phyloP scores from a whole-genome alignment of 2,329 filamentous ascomycete genomes.

The Penicillium digitatum region DNA sequence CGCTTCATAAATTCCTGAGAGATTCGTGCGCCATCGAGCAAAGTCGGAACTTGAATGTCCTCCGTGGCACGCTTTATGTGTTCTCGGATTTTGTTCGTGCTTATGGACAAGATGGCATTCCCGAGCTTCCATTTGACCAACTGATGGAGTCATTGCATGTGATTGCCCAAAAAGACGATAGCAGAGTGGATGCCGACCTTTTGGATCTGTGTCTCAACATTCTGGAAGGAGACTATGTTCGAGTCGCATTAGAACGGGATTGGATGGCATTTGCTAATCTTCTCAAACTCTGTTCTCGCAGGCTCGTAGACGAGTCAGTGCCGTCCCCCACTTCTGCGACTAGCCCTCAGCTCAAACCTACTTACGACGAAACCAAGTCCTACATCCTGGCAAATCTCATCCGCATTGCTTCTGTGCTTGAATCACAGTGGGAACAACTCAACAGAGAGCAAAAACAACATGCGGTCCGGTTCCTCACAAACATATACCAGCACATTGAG shows the following conservation, averaged over 20 bases:
- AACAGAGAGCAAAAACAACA: slow-evolving; percentile 35
- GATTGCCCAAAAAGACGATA: slow-evolving; percentile 36
- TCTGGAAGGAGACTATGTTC: slow-evolving; percentile 37
- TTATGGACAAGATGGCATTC: slow-evolving; percentile 39
- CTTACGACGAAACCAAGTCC: slow-evolving; percentile 35
- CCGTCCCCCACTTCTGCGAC: slow-evolving; percentile 18
- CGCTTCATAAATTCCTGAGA: slow-evolving; percentile 36
- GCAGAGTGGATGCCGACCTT: slow-evolving; percentile 39
- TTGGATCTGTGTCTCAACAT: slow-evolving; percentile 41
- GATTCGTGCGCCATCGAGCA: slow-evolving; percentile 31
- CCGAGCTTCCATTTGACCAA: slow-evolving; percentile 35
- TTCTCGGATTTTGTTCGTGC: slow-evolving; percentile 41
- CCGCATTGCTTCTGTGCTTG: slow-evolving; percentile 37
- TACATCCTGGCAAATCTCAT: slow-evolving; percentile 38
- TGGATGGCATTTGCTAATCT: slow-evolving; percentile 35
- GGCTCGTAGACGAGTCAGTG: slow-evolving; percentile 30
- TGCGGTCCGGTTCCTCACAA: slow-evolving; percentile 35
- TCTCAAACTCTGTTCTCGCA: slow-evolving; percentile 35
- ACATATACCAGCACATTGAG: slow-evolving; percentile 35
- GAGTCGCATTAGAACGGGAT: slow-evolving; percentile 29
- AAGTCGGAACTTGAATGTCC: slow-evolving; percentile 39
- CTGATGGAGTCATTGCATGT: slow-evolving; percentile 36
- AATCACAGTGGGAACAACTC: slow-evolving; percentile 38
- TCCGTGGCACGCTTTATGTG: slow-evolving; percentile 40
- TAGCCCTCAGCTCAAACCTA: slow-evolving; percentile 26